These are phyloP conservation scores for Combretum micranthum DNA, from an alignment of 345 rosid species.

Conservation along the genomic window DNA sequence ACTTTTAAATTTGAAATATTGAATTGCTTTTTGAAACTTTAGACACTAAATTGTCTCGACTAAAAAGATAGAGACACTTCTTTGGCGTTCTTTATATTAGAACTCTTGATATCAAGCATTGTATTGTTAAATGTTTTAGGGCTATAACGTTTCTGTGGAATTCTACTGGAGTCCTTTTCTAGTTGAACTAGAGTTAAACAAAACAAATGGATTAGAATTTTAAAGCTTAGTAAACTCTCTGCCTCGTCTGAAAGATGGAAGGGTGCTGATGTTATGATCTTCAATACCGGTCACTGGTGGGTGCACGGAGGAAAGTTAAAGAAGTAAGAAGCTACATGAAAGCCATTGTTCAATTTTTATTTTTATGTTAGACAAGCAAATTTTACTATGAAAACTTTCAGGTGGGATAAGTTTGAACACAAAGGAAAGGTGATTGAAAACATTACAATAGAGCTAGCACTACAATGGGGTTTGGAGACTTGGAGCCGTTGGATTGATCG, in stretches of 20 bases:
- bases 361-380: too few species aligned
- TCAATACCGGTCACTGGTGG: constrained; percentile 61
- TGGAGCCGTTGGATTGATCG: constrained; percentile 42
- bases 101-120: background rate
- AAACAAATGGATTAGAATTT: constrained; percentile 18
- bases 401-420: constrained; percentile 37
- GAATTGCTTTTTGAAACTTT: too few species aligned
- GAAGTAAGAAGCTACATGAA: constrained; percentile 16
- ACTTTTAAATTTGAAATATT: too few species aligned
- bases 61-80: too few species aligned
- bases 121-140: constrained; percentile 16
- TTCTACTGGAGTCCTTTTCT: constrained; percentile 44
- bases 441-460: constrained; percentile 30
- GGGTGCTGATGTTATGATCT: constrained; percentile 43
- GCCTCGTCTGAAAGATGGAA: constrained; percentile 24
- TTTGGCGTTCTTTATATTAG: background rate
- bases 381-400: constrained; percentile 3
- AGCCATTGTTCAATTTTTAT: too few species aligned
- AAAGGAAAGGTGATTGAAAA: constrained; percentile 17
- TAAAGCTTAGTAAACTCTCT: constrained; percentile 32
- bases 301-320: constrained; percentile 12
- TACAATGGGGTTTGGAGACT: constrained; percentile 28
- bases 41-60: too few species aligned
- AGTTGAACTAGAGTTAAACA: constrained; percentile 22
- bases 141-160: constrained; percentile 39